phyloP scores from a whole-genome alignment of 306 rosid genomes.

The Psophocarpus tetragonolobus region DNA sequence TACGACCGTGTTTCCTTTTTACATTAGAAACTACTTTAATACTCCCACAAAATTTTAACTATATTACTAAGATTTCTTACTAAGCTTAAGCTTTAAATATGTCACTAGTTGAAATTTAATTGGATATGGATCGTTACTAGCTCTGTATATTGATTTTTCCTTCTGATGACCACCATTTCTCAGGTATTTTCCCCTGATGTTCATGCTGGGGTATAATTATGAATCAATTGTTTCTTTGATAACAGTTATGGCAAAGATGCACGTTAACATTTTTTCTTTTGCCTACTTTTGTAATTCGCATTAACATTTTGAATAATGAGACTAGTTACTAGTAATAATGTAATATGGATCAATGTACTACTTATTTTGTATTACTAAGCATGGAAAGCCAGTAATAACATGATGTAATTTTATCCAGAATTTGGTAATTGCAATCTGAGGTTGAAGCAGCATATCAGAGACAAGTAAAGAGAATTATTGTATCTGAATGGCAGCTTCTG shows the following conservation, averaged over 20 bases:
- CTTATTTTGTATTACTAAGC: not conserved
- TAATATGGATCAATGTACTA: not conserved
- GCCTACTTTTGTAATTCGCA: not conserved
- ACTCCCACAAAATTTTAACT: not conserved
- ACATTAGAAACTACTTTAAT: not conserved
- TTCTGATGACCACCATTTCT: not conserved
- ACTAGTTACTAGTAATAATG: not conserved
- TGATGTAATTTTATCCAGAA: not conserved
- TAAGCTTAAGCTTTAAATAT: not conserved
- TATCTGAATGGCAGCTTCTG: slow-evolving; percentile 60
- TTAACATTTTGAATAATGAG: not conserved
- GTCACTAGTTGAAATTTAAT: not conserved
- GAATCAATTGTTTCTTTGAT: not conserved
- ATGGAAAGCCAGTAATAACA: slow-evolving; percentile 1
- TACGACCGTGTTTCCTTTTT: not conserved
- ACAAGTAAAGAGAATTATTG: not conserved
- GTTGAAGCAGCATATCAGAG: slow-evolving; percentile 25
- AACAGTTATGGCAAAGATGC: not conserved
- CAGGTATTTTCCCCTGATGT: not conserved
- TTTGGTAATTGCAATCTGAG: slow-evolving; percentile 22
- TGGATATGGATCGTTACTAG: not conserved
- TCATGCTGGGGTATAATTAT: not conserved
- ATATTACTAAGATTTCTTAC: not conserved
- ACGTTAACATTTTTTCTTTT: not conserved
- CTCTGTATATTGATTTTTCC: not conserved